Base-by-base conservation (phyloP, 192 early-diverging fungal species). In the Gonapodya prolifera region DNA sequence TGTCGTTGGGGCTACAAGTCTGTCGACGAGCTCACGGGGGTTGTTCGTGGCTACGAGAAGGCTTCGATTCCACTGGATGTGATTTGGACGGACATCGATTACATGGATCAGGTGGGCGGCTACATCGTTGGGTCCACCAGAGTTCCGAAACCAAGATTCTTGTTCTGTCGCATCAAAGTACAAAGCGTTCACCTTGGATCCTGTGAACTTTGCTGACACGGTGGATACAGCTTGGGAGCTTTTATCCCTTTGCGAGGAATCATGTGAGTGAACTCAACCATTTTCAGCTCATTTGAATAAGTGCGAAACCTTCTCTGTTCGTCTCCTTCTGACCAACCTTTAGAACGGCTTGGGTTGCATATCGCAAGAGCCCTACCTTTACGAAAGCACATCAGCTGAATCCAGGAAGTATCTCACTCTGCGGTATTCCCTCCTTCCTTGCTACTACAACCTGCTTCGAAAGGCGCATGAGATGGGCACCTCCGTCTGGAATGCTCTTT, bases 41-140 rank as follows among this genome's bases (percentile, higher is more conserved):
- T 89, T 0, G 86, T 91, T 33, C 78, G 81, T 18, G 83, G 82
- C 33, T 89, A 92, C 77, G 78, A 81, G 17, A 76, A 87, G 23
- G 85, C 84, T 28, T 80, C 83, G 2, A 86, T 92, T 69, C 91
- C 91, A 2, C 78, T 91, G 35, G 90, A 91, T 31, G 85, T 80
- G 1, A 83, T 84, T 28, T 91, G 90, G 90, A 89, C 87, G 1
- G 90, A 91, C 76, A 87, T 92, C 69, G 91, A 92, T 75, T 92
- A 91, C 77, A 92, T 92, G 91, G 88, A 91, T 36, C 31, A 45
- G 2, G n/a, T n/a, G n/a, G n/a, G n/a, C n/a, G n/a, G n/a, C n/a
- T n/a, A n/a, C n/a, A n/a, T n/a, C n/a, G n/a, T n/a, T n/a, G n/a
- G n/a, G n/a, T n/a, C n/a, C n/a, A n/a, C n/a, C n/a, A n/a, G n/a